A percentile compares a stretch with the other conserved stretches of the same genome.
Evolutionary conservation across 2,329 filamentous ascomycete species (phyloP).

Genomic region (Colletotrichum camelliae): DNA sequence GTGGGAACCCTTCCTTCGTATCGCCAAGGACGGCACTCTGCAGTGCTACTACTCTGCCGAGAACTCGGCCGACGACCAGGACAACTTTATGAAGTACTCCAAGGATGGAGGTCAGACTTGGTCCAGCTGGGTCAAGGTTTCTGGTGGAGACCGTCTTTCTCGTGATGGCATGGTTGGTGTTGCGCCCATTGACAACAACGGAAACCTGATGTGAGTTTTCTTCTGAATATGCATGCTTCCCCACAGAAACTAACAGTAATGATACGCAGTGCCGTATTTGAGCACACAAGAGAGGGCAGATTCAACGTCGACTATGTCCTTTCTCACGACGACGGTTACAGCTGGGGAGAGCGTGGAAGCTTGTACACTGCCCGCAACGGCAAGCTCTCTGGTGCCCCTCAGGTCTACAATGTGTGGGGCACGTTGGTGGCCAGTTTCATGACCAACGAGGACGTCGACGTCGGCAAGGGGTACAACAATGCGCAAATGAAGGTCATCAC

Average conservation of each 20-base stretch:
- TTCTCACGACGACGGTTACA: conserved; percentile 44
- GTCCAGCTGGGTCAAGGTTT: conserved; percentile 35
- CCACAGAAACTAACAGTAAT: background rate
- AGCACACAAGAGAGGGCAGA: conserved; percentile 36
- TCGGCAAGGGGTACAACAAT: conserved; percentile 24
- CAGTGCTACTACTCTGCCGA: conserved; percentile 51
- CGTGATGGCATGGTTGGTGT: conserved; percentile 53
- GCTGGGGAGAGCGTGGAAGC: conserved; percentile 40
- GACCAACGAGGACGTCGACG: conserved; percentile 45
- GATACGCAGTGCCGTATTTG: conserved; percentile 41
- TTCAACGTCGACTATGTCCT: conserved; percentile 43
- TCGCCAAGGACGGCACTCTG: conserved; percentile 40
- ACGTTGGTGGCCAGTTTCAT: conserved; percentile 48
- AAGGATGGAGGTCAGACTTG: conserved; percentile 44
- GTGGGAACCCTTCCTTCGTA: conserved; percentile 52
- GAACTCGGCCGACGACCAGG: conserved; percentile 42
- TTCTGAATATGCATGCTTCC: background rate
- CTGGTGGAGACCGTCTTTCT: conserved; percentile 35
- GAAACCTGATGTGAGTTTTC: conserved; percentile 37
- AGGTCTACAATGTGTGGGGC: conserved; percentile 46
- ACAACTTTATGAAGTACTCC: conserved; percentile 44
- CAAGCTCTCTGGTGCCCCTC: conserved; percentile 44
- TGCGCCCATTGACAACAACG: conserved; percentile 30
- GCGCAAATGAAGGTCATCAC: conserved; percentile 33
- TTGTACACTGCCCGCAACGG: conserved; percentile 40